Percentiles rank a stretch among this genome's conserved stretches.
Conservation (phyloP, 2,329 filamentous ascomycete genomes). For the Botrytis byssoidea region DNA sequence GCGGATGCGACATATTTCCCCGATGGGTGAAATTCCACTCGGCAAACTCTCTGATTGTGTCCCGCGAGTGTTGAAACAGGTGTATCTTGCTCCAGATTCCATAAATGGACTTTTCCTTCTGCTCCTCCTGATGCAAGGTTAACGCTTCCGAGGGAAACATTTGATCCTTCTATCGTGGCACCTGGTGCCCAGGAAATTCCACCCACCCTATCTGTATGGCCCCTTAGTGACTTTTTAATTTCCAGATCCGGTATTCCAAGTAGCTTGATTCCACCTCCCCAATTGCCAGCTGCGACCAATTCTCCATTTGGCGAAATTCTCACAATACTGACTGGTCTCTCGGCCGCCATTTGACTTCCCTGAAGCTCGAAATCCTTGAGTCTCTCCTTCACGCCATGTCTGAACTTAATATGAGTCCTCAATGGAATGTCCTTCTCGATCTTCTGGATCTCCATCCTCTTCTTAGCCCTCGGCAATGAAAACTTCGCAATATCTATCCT, state of each 20-base stretch:
- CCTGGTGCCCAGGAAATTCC: slow-evolving; percentile 89
- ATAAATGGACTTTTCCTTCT: slow-evolving; percentile 83
- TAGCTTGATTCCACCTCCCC: slow-evolving; percentile 85
- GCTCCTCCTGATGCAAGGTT: slow-evolving; percentile 90
- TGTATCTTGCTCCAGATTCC: slow-evolving; percentile 84
- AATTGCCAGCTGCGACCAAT: slow-evolving; percentile 85
- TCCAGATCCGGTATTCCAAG: slow-evolving; percentile 80
- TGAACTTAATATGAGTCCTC: slow-evolving; percentile 86
- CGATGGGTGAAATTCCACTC: slow-evolving; percentile 92
- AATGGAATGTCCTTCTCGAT: slow-evolving; percentile 79
- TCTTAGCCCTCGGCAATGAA: slow-evolving; percentile 78
- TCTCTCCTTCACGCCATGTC: slow-evolving; percentile 82
- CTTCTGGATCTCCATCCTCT: slow-evolving; percentile 73
- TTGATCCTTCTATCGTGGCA: slow-evolving; percentile 69
- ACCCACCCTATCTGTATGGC: slow-evolving; percentile 85
- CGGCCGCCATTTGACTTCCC: slow-evolving; percentile 88
- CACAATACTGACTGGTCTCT: slow-evolving; percentile 87
- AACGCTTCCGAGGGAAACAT: slow-evolving; percentile 68
- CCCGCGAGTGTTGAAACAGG: slow-evolving; percentile 79
- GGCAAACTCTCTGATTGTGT: slow-evolving; percentile 82
- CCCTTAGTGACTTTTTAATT: slow-evolving; percentile 71
- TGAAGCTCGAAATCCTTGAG: slow-evolving; percentile 84
- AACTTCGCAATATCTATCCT: slow-evolving; percentile 77
- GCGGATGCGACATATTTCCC: slow-evolving; percentile 88
- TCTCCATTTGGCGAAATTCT: slow-evolving; percentile 85